A percentile compares a stretch with the other conserved stretches of the same genome.
These are phyloP conservation scores for Ceratocystis colombiana DNA, from an alignment of 2,329 filamentous ascomycete genomes.

Conservation along the genomic window DNA sequence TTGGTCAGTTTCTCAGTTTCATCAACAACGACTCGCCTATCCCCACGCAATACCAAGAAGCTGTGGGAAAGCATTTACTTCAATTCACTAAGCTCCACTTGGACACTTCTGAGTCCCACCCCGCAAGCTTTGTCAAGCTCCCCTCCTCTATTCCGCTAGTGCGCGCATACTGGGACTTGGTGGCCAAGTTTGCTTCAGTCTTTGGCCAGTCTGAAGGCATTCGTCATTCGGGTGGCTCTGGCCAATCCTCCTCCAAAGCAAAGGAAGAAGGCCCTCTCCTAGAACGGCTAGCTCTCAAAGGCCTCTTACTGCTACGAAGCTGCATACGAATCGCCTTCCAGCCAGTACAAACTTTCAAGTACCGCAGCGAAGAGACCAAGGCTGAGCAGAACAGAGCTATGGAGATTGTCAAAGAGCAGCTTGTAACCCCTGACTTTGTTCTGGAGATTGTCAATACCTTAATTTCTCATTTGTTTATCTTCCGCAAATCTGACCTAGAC, in stretches of 20 bases:
- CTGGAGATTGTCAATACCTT: conserved; percentile 72
- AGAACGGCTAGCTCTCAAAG: conserved; percentile 74
- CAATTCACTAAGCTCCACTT: conserved; percentile 89
- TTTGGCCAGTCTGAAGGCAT: conserved; percentile 55
- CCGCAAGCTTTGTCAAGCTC: conserved; percentile 71
- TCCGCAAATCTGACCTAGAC: conserved; percentile 72
- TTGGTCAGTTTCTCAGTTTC: conserved; percentile 62
- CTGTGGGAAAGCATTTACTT: conserved; percentile 75
- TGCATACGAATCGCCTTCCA: conserved; percentile 80
- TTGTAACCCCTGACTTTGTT: conserved; percentile 69
- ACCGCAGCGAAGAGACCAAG: conserved; percentile 62
- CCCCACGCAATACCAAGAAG: conserved; percentile 44
- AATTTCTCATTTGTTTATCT: conserved; percentile 79
- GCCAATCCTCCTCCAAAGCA: conserved; percentile 35
- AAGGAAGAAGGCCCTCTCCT: conserved; percentile 53
- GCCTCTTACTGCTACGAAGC: conserved; percentile 67
- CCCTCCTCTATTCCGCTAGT: conserved; percentile 69
- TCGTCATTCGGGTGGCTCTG: conserved; percentile 36
- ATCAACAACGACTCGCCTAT: conserved; percentile 47
- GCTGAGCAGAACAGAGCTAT: conserved; percentile 64
- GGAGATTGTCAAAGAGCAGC: conserved; percentile 56
- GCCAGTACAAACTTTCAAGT: conserved; percentile 72
- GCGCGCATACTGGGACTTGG: conserved; percentile 74
- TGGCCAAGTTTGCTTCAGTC: conserved; percentile 63
- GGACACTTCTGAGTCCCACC: conserved; percentile 69